Conservation (phyloP, 176 grass and related monocot genomes). For the Dactylis glomerata region DNA sequence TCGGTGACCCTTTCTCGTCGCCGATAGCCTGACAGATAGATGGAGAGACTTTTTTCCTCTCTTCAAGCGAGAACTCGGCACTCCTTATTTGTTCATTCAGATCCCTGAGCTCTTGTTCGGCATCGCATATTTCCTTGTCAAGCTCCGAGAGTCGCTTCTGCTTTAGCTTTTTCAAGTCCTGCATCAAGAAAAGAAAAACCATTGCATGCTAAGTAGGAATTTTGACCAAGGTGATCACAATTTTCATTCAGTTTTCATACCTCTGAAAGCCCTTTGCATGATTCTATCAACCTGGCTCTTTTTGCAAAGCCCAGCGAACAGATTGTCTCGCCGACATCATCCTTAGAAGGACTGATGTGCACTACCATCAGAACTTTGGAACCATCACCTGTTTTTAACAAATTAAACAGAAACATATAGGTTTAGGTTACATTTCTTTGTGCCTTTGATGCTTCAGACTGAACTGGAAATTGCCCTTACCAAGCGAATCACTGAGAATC, state of each 20-base stretch:
- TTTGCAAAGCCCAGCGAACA: conserved; percentile 76
- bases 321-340: conserved; percentile 72
- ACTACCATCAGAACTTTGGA: conserved; percentile 95
- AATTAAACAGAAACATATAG: conserved; percentile 11
- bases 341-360: conserved; percentile 68
- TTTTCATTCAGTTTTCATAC: conserved; percentile 35
- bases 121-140: conserved; percentile 51
- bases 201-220: background rate
- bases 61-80: conserved; percentile 45
- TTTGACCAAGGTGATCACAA: background rate
- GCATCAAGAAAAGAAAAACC: conserved; percentile 2
- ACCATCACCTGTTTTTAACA: conserved; percentile 46
- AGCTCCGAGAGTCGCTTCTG: conserved; percentile 49
- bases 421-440: background rate
- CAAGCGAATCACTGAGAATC: conserved; percentile 85
- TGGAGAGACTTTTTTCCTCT: conserved; percentile 35
- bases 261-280: conserved; percentile 59
- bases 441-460: background rate
- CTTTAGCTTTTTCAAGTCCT: conserved; percentile 76
- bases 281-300: conserved; percentile 71
- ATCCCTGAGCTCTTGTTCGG: conserved; percentile 54
- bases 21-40: conserved; percentile 13
- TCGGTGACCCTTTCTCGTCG: conserved; percentile 63
- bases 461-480: conserved; percentile 28
- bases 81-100: conserved; percentile 58